A percentile compares a stretch with the other conserved stretches of the same genome.
Conservation (phyloP, 139 green algal species). For the Chlamydomonas asymmetrica region DNA sequence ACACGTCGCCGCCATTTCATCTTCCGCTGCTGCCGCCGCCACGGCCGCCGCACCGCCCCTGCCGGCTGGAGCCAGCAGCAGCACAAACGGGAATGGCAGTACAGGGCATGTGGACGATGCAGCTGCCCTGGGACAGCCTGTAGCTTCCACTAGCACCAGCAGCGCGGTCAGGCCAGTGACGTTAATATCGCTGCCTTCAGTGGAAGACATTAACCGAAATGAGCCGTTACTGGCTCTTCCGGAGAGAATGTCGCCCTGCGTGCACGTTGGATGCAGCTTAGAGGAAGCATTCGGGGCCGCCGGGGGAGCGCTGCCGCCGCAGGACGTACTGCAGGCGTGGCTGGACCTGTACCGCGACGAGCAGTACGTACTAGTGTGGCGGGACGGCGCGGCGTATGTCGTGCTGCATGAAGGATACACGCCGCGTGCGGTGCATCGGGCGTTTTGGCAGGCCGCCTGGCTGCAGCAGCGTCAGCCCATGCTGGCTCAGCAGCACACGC, state of each 20-base stretch:
- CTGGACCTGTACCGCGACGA: constrained; percentile 47
- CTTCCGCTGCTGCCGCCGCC: background rate
- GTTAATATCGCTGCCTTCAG: no score
- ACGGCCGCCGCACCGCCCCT: constrained; percentile 19
- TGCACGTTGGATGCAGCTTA: constrained; percentile 41
- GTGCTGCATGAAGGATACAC: constrained; percentile 50
- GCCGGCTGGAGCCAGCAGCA: constrained; percentile 29
- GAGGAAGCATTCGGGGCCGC: constrained; percentile 35
- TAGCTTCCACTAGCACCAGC: no score
- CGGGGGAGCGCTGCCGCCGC: background rate
- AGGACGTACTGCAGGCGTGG: constrained; percentile 26
- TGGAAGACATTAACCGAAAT: background rate
- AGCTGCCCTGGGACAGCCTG: background rate
- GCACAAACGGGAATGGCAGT: constrained; percentile 10
- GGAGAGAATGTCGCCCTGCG: constrained; percentile 15
- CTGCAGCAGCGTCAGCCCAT: constrained; percentile 36
- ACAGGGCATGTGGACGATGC: background rate
- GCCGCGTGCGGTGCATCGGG: constrained; percentile 36
- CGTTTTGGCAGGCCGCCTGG: constrained; percentile 71
- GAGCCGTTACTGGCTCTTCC: constrained; percentile 6
- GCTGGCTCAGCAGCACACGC: background rate
- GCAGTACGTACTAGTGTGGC: constrained; percentile 65
- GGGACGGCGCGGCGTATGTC: constrained; percentile 42
- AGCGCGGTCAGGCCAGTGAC: no score
- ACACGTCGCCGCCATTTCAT: no score